These are phyloP conservation scores for Lepiota subincarnata DNA, from an alignment of 768 basidiomycete genomes.

Conservation along the genomic window DNA sequence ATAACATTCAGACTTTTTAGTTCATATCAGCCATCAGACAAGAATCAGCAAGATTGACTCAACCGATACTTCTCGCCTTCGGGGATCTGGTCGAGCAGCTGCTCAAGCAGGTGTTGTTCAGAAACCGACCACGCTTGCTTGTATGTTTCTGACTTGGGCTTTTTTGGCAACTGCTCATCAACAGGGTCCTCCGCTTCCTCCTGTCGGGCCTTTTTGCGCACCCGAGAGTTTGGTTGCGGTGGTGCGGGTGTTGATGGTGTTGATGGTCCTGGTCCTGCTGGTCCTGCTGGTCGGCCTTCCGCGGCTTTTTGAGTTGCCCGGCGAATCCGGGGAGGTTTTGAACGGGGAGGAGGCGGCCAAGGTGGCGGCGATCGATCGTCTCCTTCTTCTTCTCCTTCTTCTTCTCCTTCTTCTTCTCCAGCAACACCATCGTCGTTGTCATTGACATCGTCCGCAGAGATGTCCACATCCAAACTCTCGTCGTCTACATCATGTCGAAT, in stretches of 20 bases:
- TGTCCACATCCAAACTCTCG: conserved; percentile 59
- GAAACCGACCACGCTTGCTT: conserved; percentile 75
- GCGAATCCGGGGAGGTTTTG: neutral
- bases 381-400: too few species aligned
- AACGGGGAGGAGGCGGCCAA: neutral
- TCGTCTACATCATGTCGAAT: conserved; percentile 55
- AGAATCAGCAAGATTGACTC: conserved; percentile 19
- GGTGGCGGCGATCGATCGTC: neutral
- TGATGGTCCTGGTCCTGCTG: too few species aligned
- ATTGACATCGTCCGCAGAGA: conserved; percentile 39
- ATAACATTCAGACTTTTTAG: neutral
- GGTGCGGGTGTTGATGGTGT: too few species aligned
- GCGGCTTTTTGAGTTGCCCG: neutral
- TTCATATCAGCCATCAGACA: neutral
- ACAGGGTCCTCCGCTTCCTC: neutral
- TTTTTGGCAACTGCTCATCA: conserved; percentile 14
- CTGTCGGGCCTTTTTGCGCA: conserved; percentile 7
- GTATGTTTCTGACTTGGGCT: conserved; percentile 69
- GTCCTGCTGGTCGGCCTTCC: neutral
- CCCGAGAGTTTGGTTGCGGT: neutral
- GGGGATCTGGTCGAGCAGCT: conserved; percentile 70
- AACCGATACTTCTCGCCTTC: conserved; percentile 73
- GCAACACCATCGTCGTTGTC: conserved; percentile 14
- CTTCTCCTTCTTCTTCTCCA: too few species aligned
- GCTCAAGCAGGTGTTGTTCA: conserved; percentile 76